Evolutionary conservation across 2,329 filamentous ascomycete genomes (phyloP), one percentile per base, ranked within the genome.

Genomic region (Lachnellula hyalina): DNA sequence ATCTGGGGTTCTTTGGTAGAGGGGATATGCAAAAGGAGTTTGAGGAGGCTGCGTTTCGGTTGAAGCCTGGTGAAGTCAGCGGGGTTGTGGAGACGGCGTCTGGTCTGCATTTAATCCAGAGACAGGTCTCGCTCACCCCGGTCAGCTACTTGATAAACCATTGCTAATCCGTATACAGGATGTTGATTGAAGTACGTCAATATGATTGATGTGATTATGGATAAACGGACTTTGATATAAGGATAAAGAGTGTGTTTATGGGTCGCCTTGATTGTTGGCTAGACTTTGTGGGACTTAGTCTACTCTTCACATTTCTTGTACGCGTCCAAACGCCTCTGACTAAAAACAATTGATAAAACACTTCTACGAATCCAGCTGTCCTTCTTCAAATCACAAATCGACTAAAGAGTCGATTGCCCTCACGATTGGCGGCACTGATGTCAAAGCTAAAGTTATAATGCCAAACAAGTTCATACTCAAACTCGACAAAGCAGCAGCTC

Each of bases 11-110:
- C 73, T 99, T 99, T 72, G 92, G 90, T 53, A 85, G 82, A 66
- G 90, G 91, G 28, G 93, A 97, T 68, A 99, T 99, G 94, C 94
- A 99, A 72, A 93, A 92, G 77, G 93, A 96, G 74, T 99, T 99
- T 68, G 94, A 99, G 75, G 90, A 96, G 54, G 92, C 92, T 4
- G 88, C 94, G 1, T 99, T 99, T 74, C 86, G 82, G n/a, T 78
- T 99, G 53, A 82, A 92, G 72, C 86, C 87, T 2, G 92, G 91
- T 35, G 83, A 96, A 73, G 84, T 97, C 68, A 96, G 92, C 73
- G 79, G 81, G 47, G 79, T 96, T 38, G 87, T 97, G 12, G 89
- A 96, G 73, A 96, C 94, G 40, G 92, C 91, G 49, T 96, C 92
- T 51, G 94, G 94, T 1, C 77, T 97, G 68, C 94, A 99, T 75